Base-by-base conservation (phyloP, 2,329 filamentous ascomycete species). In the Aspergillus intermedius region DNA sequence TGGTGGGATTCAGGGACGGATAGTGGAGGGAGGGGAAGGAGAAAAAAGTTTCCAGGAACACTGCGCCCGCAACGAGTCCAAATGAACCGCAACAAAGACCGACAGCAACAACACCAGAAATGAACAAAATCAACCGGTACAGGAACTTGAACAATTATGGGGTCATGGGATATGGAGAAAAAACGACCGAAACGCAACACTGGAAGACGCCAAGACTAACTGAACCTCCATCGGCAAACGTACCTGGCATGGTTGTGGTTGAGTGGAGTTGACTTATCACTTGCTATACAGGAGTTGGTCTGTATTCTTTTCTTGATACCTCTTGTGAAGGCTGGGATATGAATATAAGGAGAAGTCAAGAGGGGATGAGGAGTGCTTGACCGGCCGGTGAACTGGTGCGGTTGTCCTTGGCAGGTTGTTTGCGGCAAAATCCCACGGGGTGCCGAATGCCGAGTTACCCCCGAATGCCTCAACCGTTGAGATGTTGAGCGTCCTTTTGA, bases 11-110 rank as follows among this genome's bases (percentile, higher is more conserved):
- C 7, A 19, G 5, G 8, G 6, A 39, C n/a, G 8, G 19, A 19
- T 13, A 22, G 28, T 19, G 19, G 25, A 48, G 15, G 40, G 41
- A 25, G 32, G 8, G 47, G 51, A 46, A 19, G 44, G 15, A 41
- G 43, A 30, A 37, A 47, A 30, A 43, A 49, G n/a, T 19, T 39
- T 15, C 19, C 35, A 30, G 10, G 10, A 7, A 30, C 25, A 30
- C 25, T 30, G 25, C 25, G 25, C 25, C 25, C 25, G 10, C 25
- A 10, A 30, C 25, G 12, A 30, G 25, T 12, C 25, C 25, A 12
- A 30, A 30, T 30, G 25, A 30, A 30, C 25, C 25, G 25, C 25
- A 12, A 30, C 25, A 30, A 30, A 30, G 9, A 30, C 25, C 8
- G 9, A 30, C 10, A 30, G 10, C 25, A 30, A 4, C 25, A 30